Base-by-base conservation (phyloP, 768 basidiomycete genomes). In the Podaxis sp. region DNA sequence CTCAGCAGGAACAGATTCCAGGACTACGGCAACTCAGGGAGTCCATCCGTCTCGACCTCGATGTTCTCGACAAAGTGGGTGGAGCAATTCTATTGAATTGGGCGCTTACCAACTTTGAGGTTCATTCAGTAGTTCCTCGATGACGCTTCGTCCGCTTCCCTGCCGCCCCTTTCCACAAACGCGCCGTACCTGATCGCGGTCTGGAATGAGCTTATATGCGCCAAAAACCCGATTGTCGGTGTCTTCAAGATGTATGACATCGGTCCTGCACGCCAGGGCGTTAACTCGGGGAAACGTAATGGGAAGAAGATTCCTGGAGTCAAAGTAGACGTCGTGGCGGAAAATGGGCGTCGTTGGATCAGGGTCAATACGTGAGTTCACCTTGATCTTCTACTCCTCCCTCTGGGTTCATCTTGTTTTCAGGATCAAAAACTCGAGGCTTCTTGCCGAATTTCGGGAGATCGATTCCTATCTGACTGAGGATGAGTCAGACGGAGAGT, bases 311-410 rank as follows among this genome's bases (percentile, higher is more conserved):
- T 72, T 24, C 72, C 74, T 0, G 78, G 79, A 5, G 81, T 87
- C 46, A 95, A 95, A 68, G 87, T 96, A 0, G 94, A 96, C 68
- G 80, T 95, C 13, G 86, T 95, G 13, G 87, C 88, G 1, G 85
- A 90, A 22, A 83, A 86, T 48, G 93, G 94, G 1, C 76, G 82
- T 24, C 76, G 78, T 2, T 96, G 95, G 95, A 87, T 93, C 44
- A 83, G 93, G 67, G 84, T 95, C 38, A 95, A 95, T 74, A 95
- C 93, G 93, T 93, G 70, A 71, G 89, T 84, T 33, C 30, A 33
- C 60, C 44, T 15, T 54, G 58, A 59, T 12, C 20, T 36, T 4
- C 20, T 33, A 12, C 52, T 58, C 60, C 58, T 58, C 55, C 5
- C 38, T n/a, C 28, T 37, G 41, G 24, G 56, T 38, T 17, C 28